These are phyloP conservation scores for Apiotrichum domesticum DNA, from an alignment of 1,284 basidiomycete species.

Conservation along the genomic window DNA sequence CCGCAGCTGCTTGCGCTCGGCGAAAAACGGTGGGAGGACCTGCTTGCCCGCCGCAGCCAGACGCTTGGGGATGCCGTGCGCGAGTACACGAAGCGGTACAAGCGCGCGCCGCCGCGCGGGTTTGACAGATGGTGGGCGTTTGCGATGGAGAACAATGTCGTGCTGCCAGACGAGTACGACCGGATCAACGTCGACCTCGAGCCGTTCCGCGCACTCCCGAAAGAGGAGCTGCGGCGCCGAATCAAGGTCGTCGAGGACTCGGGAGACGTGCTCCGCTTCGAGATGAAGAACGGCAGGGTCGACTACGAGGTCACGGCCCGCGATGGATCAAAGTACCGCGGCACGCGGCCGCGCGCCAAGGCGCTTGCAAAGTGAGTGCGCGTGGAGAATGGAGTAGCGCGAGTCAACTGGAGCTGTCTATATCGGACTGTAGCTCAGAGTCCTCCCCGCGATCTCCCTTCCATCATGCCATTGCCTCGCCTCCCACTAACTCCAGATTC, in stretches of 20 bases:
- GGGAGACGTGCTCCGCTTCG: constrained; percentile 40
- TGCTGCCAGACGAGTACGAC: constrained; percentile 86
- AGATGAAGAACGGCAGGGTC: constrained; percentile 26
- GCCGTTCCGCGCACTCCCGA: constrained; percentile 70
- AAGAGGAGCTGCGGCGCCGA: constrained; percentile 62
- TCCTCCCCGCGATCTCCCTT: no score
- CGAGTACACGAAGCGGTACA: constrained; percentile 71
- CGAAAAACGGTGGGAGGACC: constrained; percentile 60
- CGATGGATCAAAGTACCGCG: constrained; percentile 31
- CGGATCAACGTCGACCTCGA: constrained; percentile 67
- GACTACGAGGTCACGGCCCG: constrained; percentile 29
- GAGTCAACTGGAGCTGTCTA: no score
- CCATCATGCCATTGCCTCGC: no score
- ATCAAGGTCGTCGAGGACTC: constrained; percentile 52
- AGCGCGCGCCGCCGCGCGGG: constrained; percentile 69
- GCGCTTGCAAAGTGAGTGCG: constrained; percentile 29
- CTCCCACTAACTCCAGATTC: constrained; percentile 20
- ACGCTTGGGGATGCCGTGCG: constrained; percentile 64
- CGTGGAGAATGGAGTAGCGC: not conserved
- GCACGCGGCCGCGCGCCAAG: constrained; percentile 22
- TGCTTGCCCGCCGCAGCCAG: constrained; percentile 64
- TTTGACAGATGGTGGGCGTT: constrained; percentile 87
- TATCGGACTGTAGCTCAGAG: no score
- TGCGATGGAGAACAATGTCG: constrained; percentile 61
- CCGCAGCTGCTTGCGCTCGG: constrained; percentile 69